Evolutionary conservation across 176 grass and related monocot genomes (phyloP), one percentile per base, ranked within the genome.

Genomic region (Bothriochloa decipiens): DNA sequence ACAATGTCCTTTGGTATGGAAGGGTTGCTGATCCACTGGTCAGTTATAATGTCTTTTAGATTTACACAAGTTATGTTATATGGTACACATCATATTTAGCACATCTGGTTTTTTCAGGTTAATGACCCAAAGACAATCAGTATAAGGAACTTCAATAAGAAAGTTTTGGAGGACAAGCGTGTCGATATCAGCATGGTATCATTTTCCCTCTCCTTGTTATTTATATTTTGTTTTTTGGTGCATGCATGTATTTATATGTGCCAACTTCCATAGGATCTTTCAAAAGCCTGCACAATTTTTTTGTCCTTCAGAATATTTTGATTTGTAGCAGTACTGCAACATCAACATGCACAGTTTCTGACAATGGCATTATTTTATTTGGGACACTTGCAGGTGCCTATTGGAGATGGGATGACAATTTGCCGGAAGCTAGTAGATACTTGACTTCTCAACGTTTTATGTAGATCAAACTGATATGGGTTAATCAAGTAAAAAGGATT

Each of bases 1-100:
- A 98, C 77, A 98, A 98, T 92, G 89, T 98, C 83, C 89, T 98
- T 47, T 98, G 96, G 96, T 94, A 98, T 55, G 96, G 96, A 83
- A 93, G 87, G 86, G 89, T 95, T 77, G 92, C 87, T 78, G 93
- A 98, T 85, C 87, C 87, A 22, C 32, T 80, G 71, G 95, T 97
- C 73, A 84, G 95, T 61, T 68, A 65, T 36, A 78, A 45, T 81
- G 11, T 5, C 63, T 73, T 61, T 78, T 20, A 32, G 15, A 13
- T 70, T 80, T 8, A 68, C 75, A 40, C 6, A 73, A 58, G 3
- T 65, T 43, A 46, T 74, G 25, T 72, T 52, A 61, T 26, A 37
- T 2, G 46, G 37, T 85, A 82, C 10, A 79, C 2, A 57, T 46
- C 73, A 26, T 39, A 68, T 68, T 16, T 86, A 35, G 32, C 61